Conservation (phyloP, 2,329 filamentous ascomycete species). For the Neurospora crassa region DNA sequence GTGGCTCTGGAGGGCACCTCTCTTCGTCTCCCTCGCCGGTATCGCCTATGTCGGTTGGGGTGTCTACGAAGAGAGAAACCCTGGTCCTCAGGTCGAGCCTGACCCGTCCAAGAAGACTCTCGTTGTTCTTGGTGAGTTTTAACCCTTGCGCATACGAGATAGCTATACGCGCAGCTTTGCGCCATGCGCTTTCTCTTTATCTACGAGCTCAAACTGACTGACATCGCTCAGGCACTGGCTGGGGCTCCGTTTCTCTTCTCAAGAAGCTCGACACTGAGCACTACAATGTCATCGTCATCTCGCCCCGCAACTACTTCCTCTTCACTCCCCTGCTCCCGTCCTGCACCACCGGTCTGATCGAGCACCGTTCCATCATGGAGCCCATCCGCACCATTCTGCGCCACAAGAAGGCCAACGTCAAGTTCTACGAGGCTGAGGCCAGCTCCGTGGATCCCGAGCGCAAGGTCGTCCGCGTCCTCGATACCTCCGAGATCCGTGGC, state of each 20-base stretch:
- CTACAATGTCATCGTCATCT: constrained; percentile 98
- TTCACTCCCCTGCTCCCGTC: constrained; percentile 96
- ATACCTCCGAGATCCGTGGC: constrained; percentile 89
- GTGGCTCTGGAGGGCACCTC: constrained; percentile 77
- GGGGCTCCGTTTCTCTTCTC: constrained; percentile 88
- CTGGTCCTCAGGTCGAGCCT: constrained; percentile 65
- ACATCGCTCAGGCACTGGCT: constrained; percentile 66
- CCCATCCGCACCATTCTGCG: constrained; percentile 92
- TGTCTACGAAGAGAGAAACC: constrained; percentile 76
- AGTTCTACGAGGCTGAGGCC: constrained; percentile 96
- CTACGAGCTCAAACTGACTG: constrained; percentile 12
- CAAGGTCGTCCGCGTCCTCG: constrained; percentile 79
- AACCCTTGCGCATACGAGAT: neutral
- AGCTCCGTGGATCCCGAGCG: constrained; percentile 90
- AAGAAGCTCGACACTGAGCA: constrained; percentile 99
- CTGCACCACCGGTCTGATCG: constrained; percentile 93
- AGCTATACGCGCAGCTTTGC: neutral
- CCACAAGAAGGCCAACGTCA: constrained; percentile 86
- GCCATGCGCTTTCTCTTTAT: neutral
- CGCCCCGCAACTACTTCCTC: constrained; percentile 98
- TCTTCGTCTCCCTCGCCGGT: constrained; percentile 61
- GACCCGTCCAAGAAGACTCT: constrained; percentile 94
- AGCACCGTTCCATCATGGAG: constrained; percentile 99
- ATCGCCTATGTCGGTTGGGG: constrained; percentile 66
- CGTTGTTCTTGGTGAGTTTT: constrained; percentile 71